Conservation (phyloP, 768 basidiomycete genomes). For the Pleurotus giganteus region DNA sequence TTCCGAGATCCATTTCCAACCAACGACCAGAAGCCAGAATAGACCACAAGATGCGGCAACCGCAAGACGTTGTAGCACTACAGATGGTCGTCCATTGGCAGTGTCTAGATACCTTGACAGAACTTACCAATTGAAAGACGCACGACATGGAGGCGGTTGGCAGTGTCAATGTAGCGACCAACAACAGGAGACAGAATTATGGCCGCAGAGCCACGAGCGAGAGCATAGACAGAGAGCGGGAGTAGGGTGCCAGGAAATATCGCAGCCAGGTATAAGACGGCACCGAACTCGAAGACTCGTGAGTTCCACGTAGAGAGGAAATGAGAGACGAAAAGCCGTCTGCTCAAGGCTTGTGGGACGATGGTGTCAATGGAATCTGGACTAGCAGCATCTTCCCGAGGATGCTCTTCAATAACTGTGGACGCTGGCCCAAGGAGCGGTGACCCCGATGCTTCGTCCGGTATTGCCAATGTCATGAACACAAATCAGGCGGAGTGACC, state of each 20-base stretch:
- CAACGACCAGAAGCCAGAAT: constrained; percentile 15
- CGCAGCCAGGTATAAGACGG: constrained; percentile 22
- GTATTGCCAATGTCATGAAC: too few species aligned
- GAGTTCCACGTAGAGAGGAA: constrained; percentile 30
- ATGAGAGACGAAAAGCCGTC: constrained; percentile 23
- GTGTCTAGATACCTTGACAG: too few species aligned
- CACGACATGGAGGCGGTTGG: constrained; percentile 19
- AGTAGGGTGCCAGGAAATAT: constrained; percentile 23
- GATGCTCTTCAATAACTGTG: too few species aligned
- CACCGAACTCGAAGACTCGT: constrained; percentile 27
- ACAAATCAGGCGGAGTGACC: too few species aligned
- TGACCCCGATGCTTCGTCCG: too few species aligned
- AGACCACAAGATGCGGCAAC: constrained; percentile 20
- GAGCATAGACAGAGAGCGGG: constrained; percentile 24
- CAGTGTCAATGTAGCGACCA: constrained; percentile 21
- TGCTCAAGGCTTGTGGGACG: not conserved
- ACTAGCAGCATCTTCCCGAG: too few species aligned
- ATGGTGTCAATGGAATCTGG: too few species aligned
- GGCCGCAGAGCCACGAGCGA: constrained; percentile 19
- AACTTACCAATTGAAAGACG: constrained; percentile 21
- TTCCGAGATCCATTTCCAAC: not conserved
- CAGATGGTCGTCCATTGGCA: not conserved
- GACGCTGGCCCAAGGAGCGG: too few species aligned
- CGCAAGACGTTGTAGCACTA: constrained; percentile 20
- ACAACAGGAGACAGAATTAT: constrained; percentile 19